These are phyloP conservation scores for Anthracocystis setariae DNA, from an alignment of 1,284 basidiomycete genomes.

Conservation along the genomic window DNA sequence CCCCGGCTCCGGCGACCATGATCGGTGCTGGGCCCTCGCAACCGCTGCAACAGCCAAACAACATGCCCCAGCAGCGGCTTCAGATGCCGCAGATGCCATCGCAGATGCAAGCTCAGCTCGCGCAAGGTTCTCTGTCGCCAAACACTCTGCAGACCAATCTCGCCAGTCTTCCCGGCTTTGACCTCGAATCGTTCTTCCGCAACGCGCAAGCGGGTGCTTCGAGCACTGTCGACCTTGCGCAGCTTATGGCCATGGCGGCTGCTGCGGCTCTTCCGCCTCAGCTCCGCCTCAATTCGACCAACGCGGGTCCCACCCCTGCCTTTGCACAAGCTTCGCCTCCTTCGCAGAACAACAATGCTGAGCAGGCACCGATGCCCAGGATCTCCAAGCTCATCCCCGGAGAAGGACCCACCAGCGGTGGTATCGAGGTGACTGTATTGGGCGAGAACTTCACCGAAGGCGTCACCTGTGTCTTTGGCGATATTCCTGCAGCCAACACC, in stretches of 20 bases:
- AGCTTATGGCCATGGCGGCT: slow-evolving; percentile 74
- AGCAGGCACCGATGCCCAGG: slow-evolving; percentile 56
- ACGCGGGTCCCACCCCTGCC: slow-evolving; percentile 7
- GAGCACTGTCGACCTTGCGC: slow-evolving; percentile 68
- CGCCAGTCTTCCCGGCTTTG: slow-evolving; percentile 60
- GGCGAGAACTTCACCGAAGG: slow-evolving; percentile 76
- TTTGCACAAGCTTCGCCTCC: slow-evolving; percentile 29
- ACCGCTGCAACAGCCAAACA: slow-evolving; percentile 19
- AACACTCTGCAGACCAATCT: slow-evolving; percentile 53
- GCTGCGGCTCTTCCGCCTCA: slow-evolving; percentile 40
- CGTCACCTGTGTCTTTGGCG: slow-evolving; percentile 84
- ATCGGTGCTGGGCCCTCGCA: slow-evolving; percentile 11
- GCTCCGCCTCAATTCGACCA: slow-evolving; percentile 20
- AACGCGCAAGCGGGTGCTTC: slow-evolving; percentile 46
- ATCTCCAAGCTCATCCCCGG: slow-evolving; percentile 75
- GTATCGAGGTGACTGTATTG: slow-evolving; percentile 92
- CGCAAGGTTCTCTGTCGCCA: slow-evolving; percentile 58
- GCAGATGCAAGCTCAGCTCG: slow-evolving; percentile 45
- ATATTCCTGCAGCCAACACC: slow-evolving; percentile 81
- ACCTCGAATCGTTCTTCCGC: slow-evolving; percentile 59
- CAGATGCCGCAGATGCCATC: slow-evolving; percentile 30
- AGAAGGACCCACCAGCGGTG: slow-evolving; percentile 82
- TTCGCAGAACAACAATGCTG: slow-evolving; percentile 29
- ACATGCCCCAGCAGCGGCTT: slow-evolving; percentile 11
- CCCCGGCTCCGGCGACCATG: slow-evolving; percentile 24